Conservation (phyloP, 2,329 filamentous ascomycete genomes). For the Ambrosiella xylebori region DNA sequence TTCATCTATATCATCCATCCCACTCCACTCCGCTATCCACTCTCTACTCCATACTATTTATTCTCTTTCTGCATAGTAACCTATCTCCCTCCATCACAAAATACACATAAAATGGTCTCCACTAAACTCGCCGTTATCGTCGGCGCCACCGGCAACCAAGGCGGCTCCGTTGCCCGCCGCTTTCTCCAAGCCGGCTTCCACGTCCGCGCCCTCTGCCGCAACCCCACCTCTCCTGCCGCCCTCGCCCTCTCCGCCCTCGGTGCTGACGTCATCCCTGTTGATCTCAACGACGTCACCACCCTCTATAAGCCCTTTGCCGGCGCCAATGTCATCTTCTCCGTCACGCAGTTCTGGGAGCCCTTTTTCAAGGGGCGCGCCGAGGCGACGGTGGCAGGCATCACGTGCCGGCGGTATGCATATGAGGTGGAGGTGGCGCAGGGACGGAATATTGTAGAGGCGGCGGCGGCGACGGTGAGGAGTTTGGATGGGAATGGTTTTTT, state of each 20-base stretch:
- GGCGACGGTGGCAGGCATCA: slow-evolving; percentile 23
- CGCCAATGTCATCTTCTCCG: slow-evolving; percentile 34
- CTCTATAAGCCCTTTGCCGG: slow-evolving; percentile 26
- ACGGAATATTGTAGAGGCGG: slow-evolving; percentile 37
- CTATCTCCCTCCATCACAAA: background rate
- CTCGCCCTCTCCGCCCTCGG: slow-evolving; percentile 24
- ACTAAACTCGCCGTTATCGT: slow-evolving; percentile 28
- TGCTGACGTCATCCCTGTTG: slow-evolving; percentile 27
- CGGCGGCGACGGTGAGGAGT: slow-evolving; percentile 23
- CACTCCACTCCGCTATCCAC: no score
- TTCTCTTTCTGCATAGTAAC: background rate
- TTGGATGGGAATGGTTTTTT: slow-evolving; percentile 32
- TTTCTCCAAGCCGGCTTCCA: slow-evolving; percentile 26
- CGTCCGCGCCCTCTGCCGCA: slow-evolving; percentile 31
- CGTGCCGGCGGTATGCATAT: slow-evolving; percentile 28
- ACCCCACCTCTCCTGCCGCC: slow-evolving; percentile 25
- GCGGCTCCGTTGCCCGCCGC: slow-evolving; percentile 32
- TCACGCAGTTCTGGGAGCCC: slow-evolving; percentile 38
- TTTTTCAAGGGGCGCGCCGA: slow-evolving; percentile 27
- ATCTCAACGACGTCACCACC: slow-evolving; percentile 25
- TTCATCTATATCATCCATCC: no score
- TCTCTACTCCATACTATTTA: background rate
- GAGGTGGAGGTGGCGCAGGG: slow-evolving; percentile 33
- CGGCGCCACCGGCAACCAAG: slow-evolving; percentile 33
- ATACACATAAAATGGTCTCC: slow-evolving; percentile 9